Evolutionary conservation across 2,329 filamentous ascomycete species (phyloP), one percentile per base, ranked within the genome.

Genomic region (Nannizzia gypsea): DNA sequence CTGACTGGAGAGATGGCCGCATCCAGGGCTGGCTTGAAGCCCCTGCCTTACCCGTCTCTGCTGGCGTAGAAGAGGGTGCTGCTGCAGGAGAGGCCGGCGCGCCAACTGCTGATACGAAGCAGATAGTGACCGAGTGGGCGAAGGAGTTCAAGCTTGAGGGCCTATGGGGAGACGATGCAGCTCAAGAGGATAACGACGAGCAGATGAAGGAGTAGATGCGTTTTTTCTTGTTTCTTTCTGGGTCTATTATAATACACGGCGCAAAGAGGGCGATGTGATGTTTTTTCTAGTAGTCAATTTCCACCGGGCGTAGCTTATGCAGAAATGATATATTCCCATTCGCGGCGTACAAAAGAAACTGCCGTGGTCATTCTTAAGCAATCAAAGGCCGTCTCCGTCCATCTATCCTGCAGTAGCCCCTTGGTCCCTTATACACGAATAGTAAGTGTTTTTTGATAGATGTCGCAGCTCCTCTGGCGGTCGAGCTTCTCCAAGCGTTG

Each of bases 61-160:
- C 70, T 64, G 72, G 70, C 64, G 72, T 72, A 50, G 72, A 69
- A 6, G 72, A 66, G 13, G 71, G 68, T 17, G 13, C 57, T 2
- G 22, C 44, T 20, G 52, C 8, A n/a, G 34, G 15, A n/a, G 28
- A 42, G 34, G 11, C 60, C 24, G 15, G 56, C 6, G 6, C 42
- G 24, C 55, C 48, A 3, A 83, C 90, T 65, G 26, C 50, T n/a
- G 85, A 95, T 63, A 78, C 80, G 72, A 90, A 95, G 78, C 77
- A 90, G 74, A 89, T 97, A 71, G 90, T 97, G 59, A 88, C 87
- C 9, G 86, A 95, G 72, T 95, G 92, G 90, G 89, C 91, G 6
- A 85, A 89, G 67, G 92, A 97, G 74, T 97, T 99, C 76, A 91
- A 92, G 77, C 80, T 99, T 6, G 93, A 96, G 63, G 93, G 90